A percentile compares a stretch with the other conserved stretches of the same genome.
These are phyloP conservation scores for Tympanopsis confertula DNA, from an alignment of 2,329 filamentous ascomycete genomes.

Conservation along the genomic window DNA sequence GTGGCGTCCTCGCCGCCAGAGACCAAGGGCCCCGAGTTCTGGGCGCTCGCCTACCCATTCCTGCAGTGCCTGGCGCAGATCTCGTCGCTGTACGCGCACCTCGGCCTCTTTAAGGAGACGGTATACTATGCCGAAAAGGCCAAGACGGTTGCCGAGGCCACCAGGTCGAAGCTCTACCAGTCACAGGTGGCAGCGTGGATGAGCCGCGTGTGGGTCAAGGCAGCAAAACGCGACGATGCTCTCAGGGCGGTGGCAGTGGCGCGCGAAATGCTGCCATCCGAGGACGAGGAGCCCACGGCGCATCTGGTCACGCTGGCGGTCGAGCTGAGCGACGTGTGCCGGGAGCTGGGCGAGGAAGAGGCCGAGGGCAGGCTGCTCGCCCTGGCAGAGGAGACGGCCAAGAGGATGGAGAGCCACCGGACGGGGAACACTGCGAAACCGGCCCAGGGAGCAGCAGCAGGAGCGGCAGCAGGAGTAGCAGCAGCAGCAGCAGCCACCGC, in stretches of 20 bases:
- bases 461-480: conserved; percentile 7
- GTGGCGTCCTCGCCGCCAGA: conserved; percentile 10
- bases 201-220: conserved; percentile 40
- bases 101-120: conserved; percentile 80
- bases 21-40: conserved; percentile 57
- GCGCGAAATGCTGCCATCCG: conserved; percentile 34
- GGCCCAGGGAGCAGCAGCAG: conserved; percentile 4
- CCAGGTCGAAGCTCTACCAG: conserved; percentile 46
- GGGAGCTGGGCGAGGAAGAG: conserved; percentile 31
- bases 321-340: conserved; percentile 42
- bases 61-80: conserved; percentile 63
- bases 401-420: conserved; percentile 15
- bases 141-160: conserved; percentile 60
- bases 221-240: conserved; percentile 47
- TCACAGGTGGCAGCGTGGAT: conserved; percentile 42
- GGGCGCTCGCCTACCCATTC: conserved; percentile 66
- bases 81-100: conserved; percentile 67
- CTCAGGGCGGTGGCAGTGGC: conserved; percentile 40
- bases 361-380: conserved; percentile 29
- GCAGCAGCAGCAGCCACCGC: conserved; percentile 6
- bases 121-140: conserved; percentile 80
- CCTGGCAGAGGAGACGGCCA: conserved; percentile 35
- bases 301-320: conserved; percentile 35
- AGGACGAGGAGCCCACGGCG: conserved; percentile 29
- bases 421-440: conserved; percentile 2